Conservation (phyloP, 2,329 filamentous ascomycete genomes). For the Aotearoamyces nothofagi region DNA sequence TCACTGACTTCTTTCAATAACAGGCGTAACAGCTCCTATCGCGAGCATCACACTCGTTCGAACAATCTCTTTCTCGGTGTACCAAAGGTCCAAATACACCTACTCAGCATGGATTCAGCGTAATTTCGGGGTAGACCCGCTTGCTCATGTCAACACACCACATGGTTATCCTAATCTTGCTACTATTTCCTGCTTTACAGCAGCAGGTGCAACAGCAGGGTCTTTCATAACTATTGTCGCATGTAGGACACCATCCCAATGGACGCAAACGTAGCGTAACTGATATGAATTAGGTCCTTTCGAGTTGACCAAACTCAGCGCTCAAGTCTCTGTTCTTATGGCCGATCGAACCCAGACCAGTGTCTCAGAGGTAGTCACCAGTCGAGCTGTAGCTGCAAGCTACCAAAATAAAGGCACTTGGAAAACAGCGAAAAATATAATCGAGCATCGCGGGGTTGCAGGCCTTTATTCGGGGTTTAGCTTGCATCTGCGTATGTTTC, state of each 20-base stretch:
- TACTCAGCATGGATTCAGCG: conserved; percentile 56
- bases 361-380: conserved; percentile 13
- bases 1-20: conserved; percentile 5
- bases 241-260: conserved; percentile 33
- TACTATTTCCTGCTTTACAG: conserved; percentile 62
- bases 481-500: conserved; percentile 55
- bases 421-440: conserved; percentile 61
- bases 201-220: conserved; percentile 65
- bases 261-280: conserved; percentile 4
- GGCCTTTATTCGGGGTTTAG: conserved; percentile 72
- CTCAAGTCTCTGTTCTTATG: conserved; percentile 70
- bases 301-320: conserved; percentile 78
- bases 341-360: conserved; percentile 35
- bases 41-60: conserved; percentile 63
- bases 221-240: conserved; percentile 68
- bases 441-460: conserved; percentile 55
- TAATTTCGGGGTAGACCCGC: conserved; percentile 53
- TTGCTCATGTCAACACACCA: conserved; percentile 54
- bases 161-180: conserved; percentile 59
- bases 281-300: conserved; percentile 45
- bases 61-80: conserved; percentile 67
- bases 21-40: conserved; percentile 67
- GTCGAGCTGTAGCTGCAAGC: conserved; percentile 36
- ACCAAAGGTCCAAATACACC: conserved; percentile 60
- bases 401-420: conserved; percentile 68